phyloP scores from a whole-genome alignment of 2,329 filamentous ascomycete genomes.

The Bertia moriformis region DNA sequence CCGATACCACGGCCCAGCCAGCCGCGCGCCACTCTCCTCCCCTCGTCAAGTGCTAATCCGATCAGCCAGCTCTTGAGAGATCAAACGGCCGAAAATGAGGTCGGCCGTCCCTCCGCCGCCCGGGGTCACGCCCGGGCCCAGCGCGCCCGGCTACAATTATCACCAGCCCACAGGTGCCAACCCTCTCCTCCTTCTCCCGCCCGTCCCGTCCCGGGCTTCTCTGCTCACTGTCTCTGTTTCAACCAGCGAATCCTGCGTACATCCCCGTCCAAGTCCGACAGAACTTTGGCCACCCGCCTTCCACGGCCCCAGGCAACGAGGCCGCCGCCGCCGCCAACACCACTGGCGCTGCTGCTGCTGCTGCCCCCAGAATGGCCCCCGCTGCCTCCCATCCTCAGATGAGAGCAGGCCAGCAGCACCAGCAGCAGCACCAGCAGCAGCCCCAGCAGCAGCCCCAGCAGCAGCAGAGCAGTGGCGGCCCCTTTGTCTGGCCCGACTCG shows the following conservation, averaged over 20 bases:
- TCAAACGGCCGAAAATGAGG: too few relatives aligned
- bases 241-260: slow-evolving; percentile 5
- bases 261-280: slow-evolving; percentile 21
- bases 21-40: neutral
- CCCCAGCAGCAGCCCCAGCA: slow-evolving; percentile 10
- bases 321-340: slow-evolving; percentile 13
- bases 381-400: slow-evolving; percentile 17
- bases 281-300: slow-evolving; percentile 12
- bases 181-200: too few relatives aligned
- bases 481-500: slow-evolving; percentile 67
- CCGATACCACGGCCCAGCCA: neutral
- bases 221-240: slow-evolving; percentile 7
- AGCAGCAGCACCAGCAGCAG: slow-evolving; percentile 4
- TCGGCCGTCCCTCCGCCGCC: neutral
- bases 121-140: neutral
- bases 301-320: too few relatives aligned
- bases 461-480: slow-evolving; percentile 1
- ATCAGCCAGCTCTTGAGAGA: neutral
- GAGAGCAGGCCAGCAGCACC: slow-evolving; percentile 16
- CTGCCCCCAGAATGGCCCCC: slow-evolving; percentile 9
- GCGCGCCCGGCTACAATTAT: neutral
- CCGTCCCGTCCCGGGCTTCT: too few relatives aligned
- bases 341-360: slow-evolving; percentile 11
- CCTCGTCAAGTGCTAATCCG: neutral
- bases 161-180: too few relatives aligned